These are phyloP conservation scores for Globisporangium iwayamae DNA, from an alignment of 352 stramenopile species.

Conservation along the genomic window DNA sequence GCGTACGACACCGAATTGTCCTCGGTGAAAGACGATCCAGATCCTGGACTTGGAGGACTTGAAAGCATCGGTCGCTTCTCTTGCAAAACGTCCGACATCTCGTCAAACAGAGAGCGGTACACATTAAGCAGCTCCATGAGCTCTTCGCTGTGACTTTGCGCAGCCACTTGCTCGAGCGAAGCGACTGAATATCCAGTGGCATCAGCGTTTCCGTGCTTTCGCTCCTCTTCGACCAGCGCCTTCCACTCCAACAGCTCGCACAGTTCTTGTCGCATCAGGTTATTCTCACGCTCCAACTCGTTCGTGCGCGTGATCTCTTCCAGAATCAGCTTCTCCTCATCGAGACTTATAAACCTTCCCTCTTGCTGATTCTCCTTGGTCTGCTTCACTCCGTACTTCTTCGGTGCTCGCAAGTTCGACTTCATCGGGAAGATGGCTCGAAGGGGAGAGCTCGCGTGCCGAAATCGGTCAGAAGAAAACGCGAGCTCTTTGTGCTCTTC, in stretches of 20 bases:
- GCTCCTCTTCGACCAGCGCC: slow-evolving; percentile 48
- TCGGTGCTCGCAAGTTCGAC: slow-evolving; percentile 40
- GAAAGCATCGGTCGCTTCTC: slow-evolving; percentile 46
- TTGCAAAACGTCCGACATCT: slow-evolving; percentile 53
- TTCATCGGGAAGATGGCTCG: slow-evolving; percentile 17
- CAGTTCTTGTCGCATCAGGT: slow-evolving; percentile 61
- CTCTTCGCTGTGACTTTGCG: slow-evolving; percentile 32
- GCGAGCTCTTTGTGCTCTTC: slow-evolving; percentile 78
- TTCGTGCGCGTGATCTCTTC: slow-evolving; percentile 35
- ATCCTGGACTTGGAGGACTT: slow-evolving; percentile 44
- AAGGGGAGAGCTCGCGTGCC: slow-evolving; percentile 13
- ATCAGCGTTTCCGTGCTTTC: slow-evolving; percentile 30
- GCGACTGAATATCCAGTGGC: slow-evolving; percentile 13
- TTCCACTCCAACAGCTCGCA: slow-evolving; percentile 78
- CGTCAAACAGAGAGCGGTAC: slow-evolving; percentile 64
- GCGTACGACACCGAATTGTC: slow-evolving; percentile 64
- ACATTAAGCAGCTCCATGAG: slow-evolving; percentile 60
- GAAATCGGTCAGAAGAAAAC: slow-evolving; percentile 42
- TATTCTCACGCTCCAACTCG: slow-evolving; percentile 67
- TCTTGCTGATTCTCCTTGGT: slow-evolving; percentile 36
- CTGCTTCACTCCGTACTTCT: slow-evolving; percentile 15
- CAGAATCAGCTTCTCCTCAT: slow-evolving; percentile 38
- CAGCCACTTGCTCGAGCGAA: slow-evolving; percentile 3
- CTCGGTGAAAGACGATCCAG: slow-evolving; percentile 61
- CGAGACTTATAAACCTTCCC: slow-evolving; percentile 15